phyloP scores from a whole-genome alignment of 1,284 basidiomycete genomes.

The Butyriboletus appendiculatus region DNA sequence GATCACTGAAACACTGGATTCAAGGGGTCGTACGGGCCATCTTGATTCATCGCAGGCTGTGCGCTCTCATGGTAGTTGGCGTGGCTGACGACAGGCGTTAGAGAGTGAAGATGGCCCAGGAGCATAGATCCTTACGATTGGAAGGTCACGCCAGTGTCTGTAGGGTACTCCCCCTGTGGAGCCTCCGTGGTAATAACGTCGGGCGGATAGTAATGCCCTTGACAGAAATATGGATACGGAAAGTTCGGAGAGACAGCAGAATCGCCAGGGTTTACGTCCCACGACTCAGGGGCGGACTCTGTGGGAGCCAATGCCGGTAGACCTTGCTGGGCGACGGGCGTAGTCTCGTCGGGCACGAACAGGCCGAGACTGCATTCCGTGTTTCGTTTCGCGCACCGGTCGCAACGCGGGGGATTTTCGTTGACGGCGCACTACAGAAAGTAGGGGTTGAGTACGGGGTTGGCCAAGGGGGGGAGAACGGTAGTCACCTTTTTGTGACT shows the following conservation, averaged over 20 bases:
- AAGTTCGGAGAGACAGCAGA: conserved; percentile 10
- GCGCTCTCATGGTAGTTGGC: conserved; percentile 8
- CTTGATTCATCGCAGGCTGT: conserved; percentile 8
- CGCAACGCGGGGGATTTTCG: conserved; percentile 14
- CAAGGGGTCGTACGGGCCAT: conserved; percentile 4
- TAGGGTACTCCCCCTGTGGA: conserved; percentile 11
- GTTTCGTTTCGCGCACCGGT: conserved; percentile 19
- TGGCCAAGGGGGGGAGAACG: background rate
- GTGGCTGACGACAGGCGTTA: conserved; percentile 14
- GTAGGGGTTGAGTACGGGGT: conserved; percentile 6
- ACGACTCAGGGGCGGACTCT: conserved; percentile 9
- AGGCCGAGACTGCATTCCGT: conserved; percentile 18
- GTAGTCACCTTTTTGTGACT: conserved; percentile 33
- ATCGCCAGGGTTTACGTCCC: conserved; percentile 14
- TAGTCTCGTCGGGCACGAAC: conserved; percentile 12
- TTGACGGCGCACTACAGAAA: conserved; percentile 22
- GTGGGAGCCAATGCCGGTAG: background rate
- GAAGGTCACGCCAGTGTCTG: background rate
- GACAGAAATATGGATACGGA: background rate
- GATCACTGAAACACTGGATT: conserved; percentile 14
- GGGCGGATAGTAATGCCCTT: background rate
- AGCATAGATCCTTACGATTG: conserved; percentile 11
- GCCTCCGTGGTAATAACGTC: background rate
- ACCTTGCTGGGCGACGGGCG: conserved; percentile 7
- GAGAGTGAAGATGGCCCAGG: background rate